Conservation (phyloP, 148 eudicot species). For the Rhododendron henanense region DNA sequence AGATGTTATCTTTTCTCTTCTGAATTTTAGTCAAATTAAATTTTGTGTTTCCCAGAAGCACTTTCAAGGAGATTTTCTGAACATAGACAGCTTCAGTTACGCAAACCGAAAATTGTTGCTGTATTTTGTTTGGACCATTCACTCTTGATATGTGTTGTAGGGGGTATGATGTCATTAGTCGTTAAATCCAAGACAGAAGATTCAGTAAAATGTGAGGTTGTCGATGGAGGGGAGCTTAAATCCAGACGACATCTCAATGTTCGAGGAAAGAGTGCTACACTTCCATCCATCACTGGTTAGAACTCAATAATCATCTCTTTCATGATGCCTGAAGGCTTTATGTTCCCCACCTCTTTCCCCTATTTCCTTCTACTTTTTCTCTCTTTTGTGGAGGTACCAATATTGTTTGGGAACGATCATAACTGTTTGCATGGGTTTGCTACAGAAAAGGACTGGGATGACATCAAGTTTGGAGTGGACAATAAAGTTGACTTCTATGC, state of each 20-base stretch:
- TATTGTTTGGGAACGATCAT: neutral
- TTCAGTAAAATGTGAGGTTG: conserved; percentile 90
- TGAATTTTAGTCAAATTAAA: neutral
- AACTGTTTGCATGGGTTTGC: conserved; percentile 13
- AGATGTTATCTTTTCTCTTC: neutral
- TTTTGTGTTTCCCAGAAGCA: neutral
- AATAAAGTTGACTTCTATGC: conserved; percentile 92
- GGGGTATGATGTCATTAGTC: conserved; percentile 97
- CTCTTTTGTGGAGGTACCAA: neutral
- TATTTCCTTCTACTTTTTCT: neutral
- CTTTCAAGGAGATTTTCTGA: neutral
- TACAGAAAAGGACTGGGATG: conserved; percentile 99
- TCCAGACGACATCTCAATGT: conserved; percentile 96
- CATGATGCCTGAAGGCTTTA: neutral
- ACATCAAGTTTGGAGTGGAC: conserved; percentile 98
- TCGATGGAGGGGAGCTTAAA: conserved; percentile 98
- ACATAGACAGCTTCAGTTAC: neutral
- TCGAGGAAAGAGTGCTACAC: conserved; percentile 96
- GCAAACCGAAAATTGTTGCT: neutral
- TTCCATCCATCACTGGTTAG: conserved; percentile 93
- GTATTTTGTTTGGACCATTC: neutral
- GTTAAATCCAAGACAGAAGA: conserved; percentile 90
- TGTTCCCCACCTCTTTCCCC: neutral
- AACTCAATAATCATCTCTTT: conserved; percentile 3
- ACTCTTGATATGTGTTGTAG: conserved; percentile 32